These are phyloP conservation scores for Pleurotus giganteus DNA, from an alignment of 768 basidiomycete species.

Conservation along the genomic window DNA sequence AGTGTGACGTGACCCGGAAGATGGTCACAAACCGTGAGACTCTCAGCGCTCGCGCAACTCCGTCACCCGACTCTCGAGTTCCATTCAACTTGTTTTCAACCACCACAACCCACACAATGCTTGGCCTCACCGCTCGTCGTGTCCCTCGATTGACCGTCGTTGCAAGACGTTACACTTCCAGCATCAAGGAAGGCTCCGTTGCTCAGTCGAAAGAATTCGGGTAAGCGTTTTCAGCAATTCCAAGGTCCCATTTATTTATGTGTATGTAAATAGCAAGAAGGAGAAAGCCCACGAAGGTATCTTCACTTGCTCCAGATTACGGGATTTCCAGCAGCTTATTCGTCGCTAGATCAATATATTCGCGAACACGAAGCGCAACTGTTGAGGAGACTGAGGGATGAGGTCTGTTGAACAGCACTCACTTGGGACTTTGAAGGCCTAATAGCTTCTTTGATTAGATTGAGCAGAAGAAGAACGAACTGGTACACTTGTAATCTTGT, in stretches of 20 bases:
- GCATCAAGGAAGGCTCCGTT: conserved; percentile 51
- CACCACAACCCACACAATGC: conserved; percentile 33
- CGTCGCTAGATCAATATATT: conserved; percentile 56
- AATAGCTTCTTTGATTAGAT: conserved; percentile 23
- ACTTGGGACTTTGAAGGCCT: background rate
- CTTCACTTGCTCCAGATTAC: background rate
- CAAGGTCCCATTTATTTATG: conserved; percentile 17
- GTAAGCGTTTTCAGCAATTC: conserved; percentile 32
- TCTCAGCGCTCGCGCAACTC: conserved; percentile 15
- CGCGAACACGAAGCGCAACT: conserved; percentile 56
- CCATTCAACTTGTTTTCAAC: conserved; percentile 17
- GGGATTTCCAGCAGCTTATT: conserved; percentile 8
- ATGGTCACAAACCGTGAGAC: conserved; percentile 24
- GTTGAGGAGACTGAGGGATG: conserved; percentile 53
- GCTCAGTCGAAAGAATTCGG: conserved; percentile 63
- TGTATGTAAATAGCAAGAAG: conserved; percentile 49
- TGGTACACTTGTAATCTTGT: conserved; percentile 21
- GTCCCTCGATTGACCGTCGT: conserved; percentile 34
- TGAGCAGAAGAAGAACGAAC: conserved; percentile 30
- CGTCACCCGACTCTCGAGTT: conserved; percentile 15
- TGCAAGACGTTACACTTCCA: conserved; percentile 37
- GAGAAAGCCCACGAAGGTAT: conserved; percentile 65
- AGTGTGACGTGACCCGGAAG: conserved; percentile 42
- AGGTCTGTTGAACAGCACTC: conserved; percentile 36
- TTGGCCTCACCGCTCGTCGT: conserved; percentile 41